Conservation (phyloP, 495 filamentous ascomycete genomes). For the Poronia punctata region DNA sequence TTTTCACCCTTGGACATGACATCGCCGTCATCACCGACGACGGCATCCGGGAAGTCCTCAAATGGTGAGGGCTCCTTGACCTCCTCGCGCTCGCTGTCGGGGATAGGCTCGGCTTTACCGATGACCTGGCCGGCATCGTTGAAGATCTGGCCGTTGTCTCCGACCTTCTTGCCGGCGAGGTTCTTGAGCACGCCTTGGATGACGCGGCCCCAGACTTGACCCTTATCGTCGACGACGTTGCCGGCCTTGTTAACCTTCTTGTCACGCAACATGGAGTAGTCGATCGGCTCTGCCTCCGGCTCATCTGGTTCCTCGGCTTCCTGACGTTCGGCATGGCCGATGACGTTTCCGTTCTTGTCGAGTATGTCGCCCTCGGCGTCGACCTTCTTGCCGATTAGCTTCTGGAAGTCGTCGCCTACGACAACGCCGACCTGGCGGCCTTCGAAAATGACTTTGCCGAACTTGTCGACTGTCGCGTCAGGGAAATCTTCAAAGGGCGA, state of each 20-base stretch:
- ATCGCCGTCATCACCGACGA: constrained; percentile 62
- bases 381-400: constrained; percentile 48
- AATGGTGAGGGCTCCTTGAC: constrained; percentile 62
- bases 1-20: constrained; percentile 63
- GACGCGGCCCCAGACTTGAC: constrained; percentile 62
- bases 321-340: constrained; percentile 49
- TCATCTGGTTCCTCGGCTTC: constrained; percentile 39
- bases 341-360: constrained; percentile 54
- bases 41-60: constrained; percentile 62
- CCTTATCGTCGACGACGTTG: constrained; percentile 65
- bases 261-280: constrained; percentile 60
- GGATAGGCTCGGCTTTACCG: constrained; percentile 67
- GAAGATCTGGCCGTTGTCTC: constrained; percentile 69
- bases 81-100: constrained; percentile 63
- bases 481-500: constrained; percentile 72
- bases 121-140: constrained; percentile 65
- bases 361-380: constrained; percentile 59
- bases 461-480: constrained; percentile 58
- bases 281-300: constrained; percentile 36
- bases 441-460: constrained; percentile 67
- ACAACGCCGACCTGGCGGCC: constrained; percentile 61
- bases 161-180: constrained; percentile 60
- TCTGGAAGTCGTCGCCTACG: constrained; percentile 59
- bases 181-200: constrained; percentile 61
- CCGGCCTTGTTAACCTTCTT: constrained; percentile 73